Percentiles rank a stretch among this genome's conserved stretches.
Conservation (phyloP, 2,329 filamentous ascomycete species). For the Penicillium frequentans region DNA sequence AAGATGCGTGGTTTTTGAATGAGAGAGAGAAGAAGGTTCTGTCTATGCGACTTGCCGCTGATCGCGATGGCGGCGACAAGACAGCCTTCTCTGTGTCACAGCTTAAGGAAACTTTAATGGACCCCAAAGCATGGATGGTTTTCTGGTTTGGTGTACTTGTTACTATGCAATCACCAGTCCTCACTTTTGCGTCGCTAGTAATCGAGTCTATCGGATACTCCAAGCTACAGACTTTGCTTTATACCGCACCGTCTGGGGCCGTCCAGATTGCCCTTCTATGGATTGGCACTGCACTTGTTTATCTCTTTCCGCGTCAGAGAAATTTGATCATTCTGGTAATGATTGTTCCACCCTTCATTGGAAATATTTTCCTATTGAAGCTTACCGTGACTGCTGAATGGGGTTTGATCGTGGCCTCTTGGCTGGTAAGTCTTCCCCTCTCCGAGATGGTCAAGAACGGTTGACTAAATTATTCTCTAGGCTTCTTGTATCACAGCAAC, state of each 20-base stretch:
- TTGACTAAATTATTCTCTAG: conserved; percentile 8
- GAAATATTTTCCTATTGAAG: conserved; percentile 46
- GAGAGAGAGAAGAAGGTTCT: conserved; percentile 45
- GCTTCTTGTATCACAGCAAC: conserved; percentile 46
- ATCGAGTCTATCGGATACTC: conserved; percentile 50
- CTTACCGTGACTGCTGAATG: conserved; percentile 44
- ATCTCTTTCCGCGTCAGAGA: conserved; percentile 43
- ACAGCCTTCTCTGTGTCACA: conserved; percentile 47
- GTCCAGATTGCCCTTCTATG: conserved; percentile 50
- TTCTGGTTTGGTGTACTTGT: conserved; percentile 50
- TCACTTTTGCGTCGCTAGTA: conserved; percentile 53
- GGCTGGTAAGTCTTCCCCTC: conserved; percentile 38
- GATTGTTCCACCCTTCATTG: conserved; percentile 46
- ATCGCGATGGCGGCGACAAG: conserved; percentile 44
- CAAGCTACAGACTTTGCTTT: conserved; percentile 49
- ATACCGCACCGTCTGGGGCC: conserved; percentile 50
- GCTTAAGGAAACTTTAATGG: conserved; percentile 46
- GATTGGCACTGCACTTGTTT: conserved; percentile 44
- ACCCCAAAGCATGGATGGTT: conserved; percentile 47
- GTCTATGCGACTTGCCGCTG: conserved; percentile 36
- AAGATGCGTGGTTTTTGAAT: conserved; percentile 52
- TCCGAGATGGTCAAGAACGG: not conserved
- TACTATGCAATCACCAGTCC: conserved; percentile 48
- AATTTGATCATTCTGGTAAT: conserved; percentile 42
- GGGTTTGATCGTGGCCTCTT: conserved; percentile 51